A percentile compares a stretch with the other conserved stretches of the same genome.
These are phyloP conservation scores for Penicillium vulpinum DNA, from an alignment of 2,329 filamentous ascomycete species.

Conservation along the genomic window DNA sequence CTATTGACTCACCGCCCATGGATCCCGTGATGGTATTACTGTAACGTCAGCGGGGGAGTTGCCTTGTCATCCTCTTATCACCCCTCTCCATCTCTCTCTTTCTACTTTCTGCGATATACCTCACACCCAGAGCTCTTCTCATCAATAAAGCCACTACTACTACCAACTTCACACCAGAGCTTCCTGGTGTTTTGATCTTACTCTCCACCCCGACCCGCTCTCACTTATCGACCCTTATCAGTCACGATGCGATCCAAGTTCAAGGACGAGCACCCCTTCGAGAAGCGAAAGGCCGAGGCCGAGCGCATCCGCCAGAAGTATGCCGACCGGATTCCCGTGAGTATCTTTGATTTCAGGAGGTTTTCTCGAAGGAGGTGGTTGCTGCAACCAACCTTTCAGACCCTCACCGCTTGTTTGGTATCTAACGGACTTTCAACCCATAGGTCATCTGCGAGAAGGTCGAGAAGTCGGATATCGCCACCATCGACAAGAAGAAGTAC, in stretches of 20 bases:
- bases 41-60: slow-evolving; percentile 31
- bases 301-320: slow-evolving; percentile 99
- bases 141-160: slow-evolving; percentile 16
- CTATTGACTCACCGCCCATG: slow-evolving; percentile 23
- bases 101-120: slow-evolving; percentile 18
- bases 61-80: slow-evolving; percentile 33
- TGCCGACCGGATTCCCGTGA: slow-evolving; percentile 93
- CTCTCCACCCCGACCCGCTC: slow-evolving; percentile 23
- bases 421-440: slow-evolving; percentile 27
- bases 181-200: slow-evolving; percentile 8
- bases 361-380: not conserved
- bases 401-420: slow-evolving; percentile 36
- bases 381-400: not conserved
- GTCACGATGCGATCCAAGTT: slow-evolving; percentile 96
- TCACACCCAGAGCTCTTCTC: slow-evolving; percentile 11
- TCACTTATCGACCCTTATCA: slow-evolving; percentile 36
- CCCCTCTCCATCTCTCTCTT: slow-evolving; percentile 23
- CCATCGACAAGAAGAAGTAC: slow-evolving; percentile 99
- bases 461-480: slow-evolving; percentile 98
- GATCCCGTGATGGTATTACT: slow-evolving; percentile 25
- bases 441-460: slow-evolving; percentile 99
- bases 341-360: slow-evolving; percentile 43
- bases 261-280: slow-evolving; percentile 99
- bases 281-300: slow-evolving; percentile 99
- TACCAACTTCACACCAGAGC: slow-evolving; percentile 20